Conservation (phyloP, 495 filamentous ascomycete genomes). For the Aspergillus cavernicola region DNA sequence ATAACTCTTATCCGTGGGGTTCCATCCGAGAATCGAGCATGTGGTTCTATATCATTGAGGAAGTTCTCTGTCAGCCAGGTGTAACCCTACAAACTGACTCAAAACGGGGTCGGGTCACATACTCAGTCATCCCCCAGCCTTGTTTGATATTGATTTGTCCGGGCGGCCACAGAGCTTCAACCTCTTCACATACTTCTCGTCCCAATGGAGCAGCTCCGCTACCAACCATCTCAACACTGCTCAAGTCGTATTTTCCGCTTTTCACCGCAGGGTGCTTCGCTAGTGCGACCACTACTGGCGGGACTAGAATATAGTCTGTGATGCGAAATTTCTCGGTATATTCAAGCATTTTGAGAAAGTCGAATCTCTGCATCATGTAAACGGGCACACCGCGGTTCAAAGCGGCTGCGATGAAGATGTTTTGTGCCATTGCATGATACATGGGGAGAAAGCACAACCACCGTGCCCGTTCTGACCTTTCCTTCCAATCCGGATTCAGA, state of each 20-base stretch:
- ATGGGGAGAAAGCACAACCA: conserved; percentile 66
- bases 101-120: conserved; percentile 25
- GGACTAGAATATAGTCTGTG: conserved; percentile 57
- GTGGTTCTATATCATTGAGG: conserved; percentile 45
- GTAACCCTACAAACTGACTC: neutral
- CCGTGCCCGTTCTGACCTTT: conserved; percentile 27
- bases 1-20: conserved; percentile 41
- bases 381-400: conserved; percentile 44
- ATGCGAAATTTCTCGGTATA: conserved; percentile 66
- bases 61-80: conserved; percentile 1
- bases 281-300: conserved; percentile 68
- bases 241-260: conserved; percentile 62
- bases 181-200: conserved; percentile 56
- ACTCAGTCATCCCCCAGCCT: conserved; percentile 85
- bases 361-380: conserved; percentile 72
- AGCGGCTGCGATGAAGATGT: conserved; percentile 44
- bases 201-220: conserved; percentile 65
- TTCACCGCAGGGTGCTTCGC: conserved; percentile 63
- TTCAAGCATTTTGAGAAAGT: conserved; percentile 66
- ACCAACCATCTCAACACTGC: conserved; percentile 52
- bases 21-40: conserved; percentile 58
- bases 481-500: conserved; percentile 45
- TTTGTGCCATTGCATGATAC: conserved; percentile 65
- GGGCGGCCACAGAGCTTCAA: conserved; percentile 54
- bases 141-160: conserved; percentile 62